phyloP scores from a whole-genome alignment of 306 rosid species.

The Carpinus fangiana region DNA sequence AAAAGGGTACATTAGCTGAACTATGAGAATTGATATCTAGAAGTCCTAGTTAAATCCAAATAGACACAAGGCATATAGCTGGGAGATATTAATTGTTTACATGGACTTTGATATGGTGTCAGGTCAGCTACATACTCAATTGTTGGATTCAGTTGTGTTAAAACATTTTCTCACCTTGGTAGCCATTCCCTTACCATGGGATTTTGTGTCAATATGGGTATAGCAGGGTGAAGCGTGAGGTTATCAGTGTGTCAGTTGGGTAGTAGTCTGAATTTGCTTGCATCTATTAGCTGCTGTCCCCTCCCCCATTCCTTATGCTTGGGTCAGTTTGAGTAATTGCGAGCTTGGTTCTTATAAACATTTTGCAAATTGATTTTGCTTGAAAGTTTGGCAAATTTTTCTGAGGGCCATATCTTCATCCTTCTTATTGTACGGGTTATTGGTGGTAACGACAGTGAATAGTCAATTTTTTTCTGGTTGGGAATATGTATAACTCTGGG shows the following conservation, averaged over 20 bases:
- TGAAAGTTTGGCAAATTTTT: not conserved
- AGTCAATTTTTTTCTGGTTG: not conserved
- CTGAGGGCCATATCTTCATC: not conserved
- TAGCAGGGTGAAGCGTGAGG: not conserved
- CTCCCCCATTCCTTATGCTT: not conserved
- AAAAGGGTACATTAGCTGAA: not conserved
- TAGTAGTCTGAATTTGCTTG: not conserved
- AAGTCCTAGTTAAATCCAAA: not conserved
- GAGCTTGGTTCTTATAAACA: not conserved
- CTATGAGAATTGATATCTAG: not conserved
- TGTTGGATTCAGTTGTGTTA: not conserved
- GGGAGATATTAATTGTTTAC: not conserved
- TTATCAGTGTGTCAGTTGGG: not conserved
- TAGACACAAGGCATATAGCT: not conserved
- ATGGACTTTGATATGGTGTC: not conserved
- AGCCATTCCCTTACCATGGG: not conserved
- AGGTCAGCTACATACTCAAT: not conserved
- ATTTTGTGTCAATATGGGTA: not conserved
- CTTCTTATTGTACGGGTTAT: not conserved
- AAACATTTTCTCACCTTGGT: not conserved
- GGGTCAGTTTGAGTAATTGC: not conserved
- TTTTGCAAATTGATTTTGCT: not conserved
- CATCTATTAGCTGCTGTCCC: not conserved
- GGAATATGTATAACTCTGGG: not conserved
- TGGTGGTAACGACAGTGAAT: not conserved